Percentiles rank a stretch among this genome's conserved stretches.
Conservation (phyloP, 2,329 filamentous ascomycete species). For the Akanthomyces uredinophilus region DNA sequence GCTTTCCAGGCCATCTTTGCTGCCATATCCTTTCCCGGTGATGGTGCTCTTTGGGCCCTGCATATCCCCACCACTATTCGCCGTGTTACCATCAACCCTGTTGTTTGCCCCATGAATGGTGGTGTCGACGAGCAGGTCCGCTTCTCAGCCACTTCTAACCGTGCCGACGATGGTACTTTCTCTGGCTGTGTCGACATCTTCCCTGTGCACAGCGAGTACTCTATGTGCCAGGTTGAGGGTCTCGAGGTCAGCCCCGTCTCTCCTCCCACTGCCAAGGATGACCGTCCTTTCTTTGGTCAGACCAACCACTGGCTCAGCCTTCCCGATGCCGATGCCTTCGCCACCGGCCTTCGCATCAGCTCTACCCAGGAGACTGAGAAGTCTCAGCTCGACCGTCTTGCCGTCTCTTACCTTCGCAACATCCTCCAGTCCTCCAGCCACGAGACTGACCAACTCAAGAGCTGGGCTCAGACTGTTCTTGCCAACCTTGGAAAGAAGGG, state of each 20-base stretch:
- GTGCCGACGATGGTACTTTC: conserved; percentile 7
- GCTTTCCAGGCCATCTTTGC: conserved; percentile 31
- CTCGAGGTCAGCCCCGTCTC: conserved; percentile 14
- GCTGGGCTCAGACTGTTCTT: conserved; percentile 14
- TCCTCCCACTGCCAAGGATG: conserved; percentile 11
- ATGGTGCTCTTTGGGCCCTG: conserved; percentile 28
- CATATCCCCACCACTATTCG: conserved; percentile 27
- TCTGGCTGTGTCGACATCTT: conserved; percentile 15
- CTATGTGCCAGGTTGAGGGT: conserved; percentile 13
- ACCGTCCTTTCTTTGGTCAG: conserved; percentile 14
- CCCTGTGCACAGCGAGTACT: conserved; percentile 6
- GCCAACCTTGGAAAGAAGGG: conserved; percentile 8
- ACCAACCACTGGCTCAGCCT: conserved; percentile 13
- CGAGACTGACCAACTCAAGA: conserved; percentile 12
- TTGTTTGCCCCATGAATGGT: conserved; percentile 13
- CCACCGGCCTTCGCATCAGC: conserved; percentile 3
- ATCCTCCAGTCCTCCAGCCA: conserved; percentile 10
- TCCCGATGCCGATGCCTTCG: conserved; percentile 12
- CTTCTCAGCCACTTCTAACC: conserved; percentile 13
- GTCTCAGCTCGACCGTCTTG: conserved; percentile 12
- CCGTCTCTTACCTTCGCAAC: conserved; percentile 11
- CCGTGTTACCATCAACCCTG: conserved; percentile 16
- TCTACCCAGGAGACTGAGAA: conserved; percentile 11
- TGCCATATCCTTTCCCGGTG: conserved; percentile 29
- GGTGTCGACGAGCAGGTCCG: conserved; percentile 11